Evolutionary conservation across 2,329 filamentous ascomycete genomes (phyloP), one percentile per base, ranked within the genome.

Genomic region (Thielaviopsis ethacetica): DNA sequence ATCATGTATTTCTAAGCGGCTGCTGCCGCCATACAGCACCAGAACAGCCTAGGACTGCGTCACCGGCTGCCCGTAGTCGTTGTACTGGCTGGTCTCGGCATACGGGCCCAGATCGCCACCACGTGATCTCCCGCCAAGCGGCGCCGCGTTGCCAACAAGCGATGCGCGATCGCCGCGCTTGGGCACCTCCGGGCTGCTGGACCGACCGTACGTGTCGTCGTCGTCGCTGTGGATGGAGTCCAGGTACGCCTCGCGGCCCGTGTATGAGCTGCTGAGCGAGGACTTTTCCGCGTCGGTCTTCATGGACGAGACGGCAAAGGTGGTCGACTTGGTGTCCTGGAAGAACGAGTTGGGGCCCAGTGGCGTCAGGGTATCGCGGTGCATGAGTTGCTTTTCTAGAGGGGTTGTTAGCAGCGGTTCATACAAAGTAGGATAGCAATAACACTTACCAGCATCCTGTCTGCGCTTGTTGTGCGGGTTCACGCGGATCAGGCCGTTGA

Each of bases 391-490:
- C 76, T 91, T 88, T 71, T 91, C 87, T 89, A 71, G 60, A 62
- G 3, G 6, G n/a, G 5, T 51, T 44, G 63, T 72, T 69, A 69
- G 66, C 57, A 52, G 60, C 54, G 2, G 17, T 50, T 67, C 53
- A 50, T 59, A 1, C 38, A 27, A 9, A 26, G 12, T 21, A 26
- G 44, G 15, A 59, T 55, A 21, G 22, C 7, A 54, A 44, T 50
- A 13, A 9, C 50, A 71, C 84, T 81, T 86, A 88, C 88, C 88
- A 70, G 88, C 82, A 73, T 91, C 88, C 80, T 94, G 95, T 72
- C 88, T 84, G 67, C 84, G 84, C 77, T 85, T 85, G 63, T 86
- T 83, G 71, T 97, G 91, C 3, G 91, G 91, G 73, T 97, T 97
- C 73, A 90, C 81, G 69, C 86, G 86, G 78, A 83, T 83, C 72